These are phyloP conservation scores for Iris macrosiphon DNA, from an alignment of 106 monocot genomes.

Conservation along the genomic window DNA sequence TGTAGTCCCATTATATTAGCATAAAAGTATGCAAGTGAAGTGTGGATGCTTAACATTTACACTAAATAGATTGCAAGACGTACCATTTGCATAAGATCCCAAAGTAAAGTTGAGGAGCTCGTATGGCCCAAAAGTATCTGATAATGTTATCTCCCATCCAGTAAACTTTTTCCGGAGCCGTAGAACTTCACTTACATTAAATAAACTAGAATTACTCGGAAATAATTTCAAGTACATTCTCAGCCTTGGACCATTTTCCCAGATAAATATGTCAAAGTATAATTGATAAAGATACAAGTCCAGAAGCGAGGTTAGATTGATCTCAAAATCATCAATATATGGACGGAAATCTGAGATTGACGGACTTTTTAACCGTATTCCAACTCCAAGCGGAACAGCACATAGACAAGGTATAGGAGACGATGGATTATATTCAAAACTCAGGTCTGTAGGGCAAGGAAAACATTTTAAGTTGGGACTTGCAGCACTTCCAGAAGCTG, in stretches of 20 bases:
- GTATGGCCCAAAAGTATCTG: slow-evolving; percentile 80
- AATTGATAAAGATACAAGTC: slow-evolving; percentile 46
- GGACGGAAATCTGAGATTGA: slow-evolving; percentile 74
- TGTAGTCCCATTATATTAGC: too few species aligned
- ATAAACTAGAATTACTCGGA: slow-evolving; percentile 46
- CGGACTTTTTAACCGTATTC: slow-evolving; percentile 85
- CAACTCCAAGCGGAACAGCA: slow-evolving; percentile 71
- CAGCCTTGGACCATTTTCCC: slow-evolving; percentile 80
- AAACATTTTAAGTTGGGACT: slow-evolving; percentile 27
- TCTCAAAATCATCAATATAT: slow-evolving; percentile 40
- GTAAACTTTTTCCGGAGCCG: slow-evolving; percentile 37
- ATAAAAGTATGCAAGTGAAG: too few species aligned
- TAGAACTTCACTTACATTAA: slow-evolving; percentile 67
- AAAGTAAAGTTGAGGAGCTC: slow-evolving; percentile 85
- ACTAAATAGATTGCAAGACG: slow-evolving; percentile 7
- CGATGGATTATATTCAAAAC: slow-evolving; percentile 65
- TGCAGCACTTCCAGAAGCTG: slow-evolving; percentile 21
- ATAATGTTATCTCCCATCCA: slow-evolving; percentile 66
- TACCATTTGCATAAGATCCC: slow-evolving; percentile 68
- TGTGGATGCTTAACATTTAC: too few species aligned
- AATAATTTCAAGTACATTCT: slow-evolving; percentile 77
- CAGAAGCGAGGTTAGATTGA: slow-evolving; percentile 37
- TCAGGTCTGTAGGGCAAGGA: slow-evolving; percentile 45
- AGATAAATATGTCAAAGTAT: slow-evolving; percentile 46
- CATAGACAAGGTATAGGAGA: slow-evolving; percentile 64